Conservation (phyloP, 352 stramenopile species). For the Pythium oligandrum region DNA sequence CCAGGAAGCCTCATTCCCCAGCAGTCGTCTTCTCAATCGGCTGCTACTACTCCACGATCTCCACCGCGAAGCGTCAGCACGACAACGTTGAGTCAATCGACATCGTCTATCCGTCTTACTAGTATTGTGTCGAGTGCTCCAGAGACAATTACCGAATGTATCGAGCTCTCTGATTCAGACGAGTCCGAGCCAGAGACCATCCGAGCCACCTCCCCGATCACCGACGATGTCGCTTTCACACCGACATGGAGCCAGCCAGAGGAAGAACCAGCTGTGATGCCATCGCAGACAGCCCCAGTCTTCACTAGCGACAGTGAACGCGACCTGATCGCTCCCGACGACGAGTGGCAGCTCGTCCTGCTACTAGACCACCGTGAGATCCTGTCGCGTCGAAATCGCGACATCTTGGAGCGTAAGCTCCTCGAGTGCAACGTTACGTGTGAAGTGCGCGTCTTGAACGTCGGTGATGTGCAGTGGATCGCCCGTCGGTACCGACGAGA, state of each 20-base stretch:
- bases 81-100: not conserved
- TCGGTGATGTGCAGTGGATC: slow-evolving; percentile 81
- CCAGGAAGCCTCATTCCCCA: slow-evolving; percentile 17
- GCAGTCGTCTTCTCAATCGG: not conserved
- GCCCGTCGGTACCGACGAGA: slow-evolving; percentile 39
- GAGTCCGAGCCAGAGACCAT: slow-evolving; percentile 7
- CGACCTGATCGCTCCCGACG: slow-evolving; percentile 23
- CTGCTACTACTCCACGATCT: not conserved
- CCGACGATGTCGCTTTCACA: not conserved
- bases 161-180: slow-evolving; percentile 44
- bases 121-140: too few species aligned
- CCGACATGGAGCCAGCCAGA: not conserved
- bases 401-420: slow-evolving; percentile 77
- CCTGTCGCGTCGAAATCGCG: slow-evolving; percentile 61
- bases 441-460: slow-evolving; percentile 69
- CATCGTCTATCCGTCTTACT: too few species aligned
- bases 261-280: not conserved
- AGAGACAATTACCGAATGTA: slow-evolving; percentile 19
- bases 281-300: not conserved
- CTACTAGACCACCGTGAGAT: slow-evolving; percentile 82
- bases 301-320: not conserved
- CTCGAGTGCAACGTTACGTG: slow-evolving; percentile 71
- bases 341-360: slow-evolving; percentile 76
- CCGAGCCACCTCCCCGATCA: not conserved
- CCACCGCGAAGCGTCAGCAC: not conserved